A percentile compares a stretch with the other conserved stretches of the same genome.
These are phyloP conservation scores for Pestalotiopsis sp. DNA, from an alignment of 2,329 filamentous ascomycete genomes.

Conservation along the genomic window DNA sequence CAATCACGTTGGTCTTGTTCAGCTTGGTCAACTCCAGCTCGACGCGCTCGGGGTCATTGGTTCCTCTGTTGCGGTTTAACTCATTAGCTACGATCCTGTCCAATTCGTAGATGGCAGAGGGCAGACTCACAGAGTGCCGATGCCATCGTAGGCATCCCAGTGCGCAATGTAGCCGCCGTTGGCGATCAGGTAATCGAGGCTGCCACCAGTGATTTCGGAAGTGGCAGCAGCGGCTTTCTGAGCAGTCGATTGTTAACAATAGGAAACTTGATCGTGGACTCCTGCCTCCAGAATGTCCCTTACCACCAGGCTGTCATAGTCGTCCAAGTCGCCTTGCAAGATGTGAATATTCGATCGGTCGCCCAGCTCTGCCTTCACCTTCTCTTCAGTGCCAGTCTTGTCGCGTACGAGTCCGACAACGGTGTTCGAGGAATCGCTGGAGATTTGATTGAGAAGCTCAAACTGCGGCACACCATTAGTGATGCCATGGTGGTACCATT, in stretches of 20 bases:
- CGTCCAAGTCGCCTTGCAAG: conserved; percentile 47
- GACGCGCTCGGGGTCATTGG: conserved; percentile 9
- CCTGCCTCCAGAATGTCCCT: neutral
- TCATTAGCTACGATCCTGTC: no score
- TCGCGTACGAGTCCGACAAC: conserved; percentile 52
- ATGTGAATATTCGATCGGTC: conserved; percentile 46
- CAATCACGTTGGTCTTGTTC: conserved; percentile 49
- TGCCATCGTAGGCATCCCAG: conserved; percentile 29
- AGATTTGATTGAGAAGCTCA: conserved; percentile 49
- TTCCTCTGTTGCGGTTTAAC: neutral
- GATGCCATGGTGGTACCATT: no score
- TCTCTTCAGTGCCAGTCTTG: conserved; percentile 45
- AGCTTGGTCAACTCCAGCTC: conserved; percentile 13
- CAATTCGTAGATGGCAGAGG: no score
- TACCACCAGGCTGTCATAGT: conserved; percentile 39
- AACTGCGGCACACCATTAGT: conserved; percentile 36
- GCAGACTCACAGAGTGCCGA: conserved; percentile 41
- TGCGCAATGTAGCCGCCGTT: conserved; percentile 45
- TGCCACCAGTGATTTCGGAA: conserved; percentile 36
- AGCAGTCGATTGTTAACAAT: neutral
- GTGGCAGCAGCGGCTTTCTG: conserved; percentile 28
- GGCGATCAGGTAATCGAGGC: conserved; percentile 55
- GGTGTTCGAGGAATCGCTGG: conserved; percentile 42
- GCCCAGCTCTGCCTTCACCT: conserved; percentile 41
- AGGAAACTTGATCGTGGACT: no score